Evolutionary conservation across 2,329 filamentous ascomycete species (phyloP).

Genomic region (Helotiales sp.): DNA sequence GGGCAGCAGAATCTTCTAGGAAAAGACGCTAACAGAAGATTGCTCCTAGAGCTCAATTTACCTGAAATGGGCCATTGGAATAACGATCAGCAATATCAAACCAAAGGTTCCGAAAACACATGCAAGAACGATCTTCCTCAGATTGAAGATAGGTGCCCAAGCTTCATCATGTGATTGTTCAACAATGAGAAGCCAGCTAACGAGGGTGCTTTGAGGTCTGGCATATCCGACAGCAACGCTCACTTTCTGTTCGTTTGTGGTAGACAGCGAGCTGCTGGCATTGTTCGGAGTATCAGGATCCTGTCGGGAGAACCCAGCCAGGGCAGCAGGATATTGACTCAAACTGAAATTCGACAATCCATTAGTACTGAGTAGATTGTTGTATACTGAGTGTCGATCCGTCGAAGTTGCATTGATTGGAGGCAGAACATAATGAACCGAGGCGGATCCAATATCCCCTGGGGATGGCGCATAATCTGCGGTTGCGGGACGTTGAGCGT

Average conservation of each 20-base stretch:
- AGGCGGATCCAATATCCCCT: slow-evolving; percentile 42
- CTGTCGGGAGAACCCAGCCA: slow-evolving; percentile 56
- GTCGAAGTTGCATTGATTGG: slow-evolving; percentile 42
- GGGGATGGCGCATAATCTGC: slow-evolving; percentile 42
- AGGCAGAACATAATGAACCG: slow-evolving; percentile 62
- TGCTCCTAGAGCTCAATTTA: no score
- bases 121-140: slow-evolving; percentile 78
- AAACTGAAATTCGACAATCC: slow-evolving; percentile 54
- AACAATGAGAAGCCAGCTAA: slow-evolving; percentile 80
- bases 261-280: slow-evolving; percentile 66
- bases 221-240: slow-evolving; percentile 80
- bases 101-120: slow-evolving; percentile 85
- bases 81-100: slow-evolving; percentile 67
- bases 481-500: slow-evolving; percentile 47
- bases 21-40: no score
- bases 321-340: slow-evolving; percentile 60
- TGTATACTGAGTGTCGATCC: slow-evolving; percentile 50
- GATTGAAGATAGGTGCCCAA: slow-evolving; percentile 69
- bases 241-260: slow-evolving; percentile 69
- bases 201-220: slow-evolving; percentile 63
- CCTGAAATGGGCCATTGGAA: slow-evolving; percentile 81
- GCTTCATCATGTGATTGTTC: slow-evolving; percentile 76
- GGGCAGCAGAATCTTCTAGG: no score
- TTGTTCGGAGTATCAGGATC: slow-evolving; percentile 56
- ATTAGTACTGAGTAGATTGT: slow-evolving; percentile 38